phyloP scores from a whole-genome alignment of 2,329 filamentous ascomycete genomes.

The Chrysoporthe cubensis region DNA sequence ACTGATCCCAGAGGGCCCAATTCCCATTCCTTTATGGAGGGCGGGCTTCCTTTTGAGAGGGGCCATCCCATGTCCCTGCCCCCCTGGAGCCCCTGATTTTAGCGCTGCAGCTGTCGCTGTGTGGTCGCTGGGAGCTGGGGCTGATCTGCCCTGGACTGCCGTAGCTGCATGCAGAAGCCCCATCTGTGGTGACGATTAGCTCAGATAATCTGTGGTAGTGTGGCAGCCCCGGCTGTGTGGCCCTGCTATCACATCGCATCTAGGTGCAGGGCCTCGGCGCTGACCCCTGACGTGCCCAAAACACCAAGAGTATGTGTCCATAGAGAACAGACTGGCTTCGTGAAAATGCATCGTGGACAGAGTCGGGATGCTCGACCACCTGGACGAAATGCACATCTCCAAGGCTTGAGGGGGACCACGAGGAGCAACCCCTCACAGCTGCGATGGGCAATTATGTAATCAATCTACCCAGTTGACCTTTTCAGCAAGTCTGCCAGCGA shows the following conservation, averaged over 20 bases:
- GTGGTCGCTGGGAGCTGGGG: slow-evolving; percentile 9
- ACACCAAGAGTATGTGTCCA: not conserved
- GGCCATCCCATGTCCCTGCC: not conserved
- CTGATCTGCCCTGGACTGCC: slow-evolving; percentile 17
- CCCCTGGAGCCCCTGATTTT: slow-evolving; percentile 27
- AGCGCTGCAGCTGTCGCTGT: slow-evolving; percentile 20
- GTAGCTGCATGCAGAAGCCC: slow-evolving; percentile 22
- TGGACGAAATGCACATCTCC: not conserved
- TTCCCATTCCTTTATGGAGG: not conserved
- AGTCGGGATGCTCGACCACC: not conserved
- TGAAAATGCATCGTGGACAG: not conserved
- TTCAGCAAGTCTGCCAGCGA: not conserved
- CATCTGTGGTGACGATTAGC: slow-evolving; percentile 8
- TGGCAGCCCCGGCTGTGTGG: not conserved
- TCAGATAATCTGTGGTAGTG: slow-evolving; percentile 22
- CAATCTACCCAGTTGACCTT: not conserved
- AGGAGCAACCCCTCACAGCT: not conserved
- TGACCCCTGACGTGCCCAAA: not conserved
- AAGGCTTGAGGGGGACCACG: not conserved
- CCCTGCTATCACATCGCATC: not conserved
- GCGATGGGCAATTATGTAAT: not conserved
- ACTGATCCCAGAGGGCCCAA: not conserved
- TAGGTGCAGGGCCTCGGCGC: not conserved
- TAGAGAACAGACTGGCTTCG: not conserved
- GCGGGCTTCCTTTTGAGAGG: slow-evolving; percentile 21